Evolutionary conservation across 345 rosid species (phyloP).

Genomic region (Corchorus capsularis): DNA sequence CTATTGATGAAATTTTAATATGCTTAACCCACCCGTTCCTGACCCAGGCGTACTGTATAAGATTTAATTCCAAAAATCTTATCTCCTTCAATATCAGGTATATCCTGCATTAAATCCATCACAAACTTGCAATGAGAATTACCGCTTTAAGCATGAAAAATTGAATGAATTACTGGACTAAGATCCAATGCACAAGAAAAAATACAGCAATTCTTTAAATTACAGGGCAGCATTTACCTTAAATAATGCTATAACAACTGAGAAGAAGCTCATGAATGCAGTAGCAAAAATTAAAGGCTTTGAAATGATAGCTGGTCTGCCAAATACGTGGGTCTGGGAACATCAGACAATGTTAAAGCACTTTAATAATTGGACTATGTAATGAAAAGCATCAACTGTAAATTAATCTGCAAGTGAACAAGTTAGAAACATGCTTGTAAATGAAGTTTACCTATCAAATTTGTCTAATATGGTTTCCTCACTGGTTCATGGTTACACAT

Average conservation of each 20-base stretch:
- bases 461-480: not conserved
- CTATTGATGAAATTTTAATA: not conserved
- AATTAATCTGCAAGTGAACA: constrained; percentile 4
- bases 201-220: not conserved
- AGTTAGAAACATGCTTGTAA: not conserved
- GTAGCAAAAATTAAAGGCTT: constrained; percentile 87
- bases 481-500: not conserved
- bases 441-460: not conserved
- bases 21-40: constrained; percentile 52
- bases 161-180: not conserved
- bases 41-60: constrained; percentile 83
- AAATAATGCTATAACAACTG: constrained; percentile 90
- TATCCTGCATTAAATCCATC: constrained; percentile 55
- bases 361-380: not conserved
- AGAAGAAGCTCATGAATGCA: constrained; percentile 97
- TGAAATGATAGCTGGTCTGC: constrained; percentile 63
- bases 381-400: constrained; percentile 10
- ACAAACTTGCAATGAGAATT: constrained; percentile 6
- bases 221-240: constrained; percentile 52
- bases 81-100: constrained; percentile 98
- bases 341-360: constrained; percentile 19
- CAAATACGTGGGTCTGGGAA: constrained; percentile 74
- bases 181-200: not conserved
- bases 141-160: not conserved
- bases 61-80: constrained; percentile 79